Conservation (phyloP, 2,329 filamentous ascomycete genomes). For the Ophiostoma populinum region DNA sequence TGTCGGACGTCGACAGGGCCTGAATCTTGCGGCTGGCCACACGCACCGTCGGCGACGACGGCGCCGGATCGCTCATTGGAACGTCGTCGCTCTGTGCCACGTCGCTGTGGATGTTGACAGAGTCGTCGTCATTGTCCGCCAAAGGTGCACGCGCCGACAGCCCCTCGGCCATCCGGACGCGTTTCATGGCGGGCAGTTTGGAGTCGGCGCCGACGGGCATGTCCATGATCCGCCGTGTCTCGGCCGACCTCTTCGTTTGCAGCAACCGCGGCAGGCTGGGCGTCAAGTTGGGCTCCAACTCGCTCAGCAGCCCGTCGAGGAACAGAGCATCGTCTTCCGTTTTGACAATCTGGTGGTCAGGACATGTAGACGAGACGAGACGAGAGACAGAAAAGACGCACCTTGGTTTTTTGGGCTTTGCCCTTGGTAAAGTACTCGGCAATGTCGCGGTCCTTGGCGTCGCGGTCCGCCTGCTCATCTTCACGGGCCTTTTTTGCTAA, state of each 20-base stretch:
- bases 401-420: conserved; percentile 62
- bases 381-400: conserved; percentile 17
- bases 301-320: conserved; percentile 64
- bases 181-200: conserved; percentile 32
- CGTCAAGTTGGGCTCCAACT: conserved; percentile 64
- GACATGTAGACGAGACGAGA: not conserved
- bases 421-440: conserved; percentile 87
- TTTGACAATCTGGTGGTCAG: conserved; percentile 41
- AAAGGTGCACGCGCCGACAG: conserved; percentile 28
- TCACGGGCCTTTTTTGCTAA: conserved; percentile 78
- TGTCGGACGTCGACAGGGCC: conserved; percentile 22
- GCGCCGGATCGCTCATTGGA: conserved; percentile 69
- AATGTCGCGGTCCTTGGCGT: conserved; percentile 81
- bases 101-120: conserved; percentile 43
- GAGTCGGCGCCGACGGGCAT: conserved; percentile 52
- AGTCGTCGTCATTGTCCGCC: conserved; percentile 34
- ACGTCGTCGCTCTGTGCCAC: conserved; percentile 25
- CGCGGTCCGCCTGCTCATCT: conserved; percentile 68
- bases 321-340: conserved; percentile 84
- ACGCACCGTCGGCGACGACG: conserved; percentile 74
- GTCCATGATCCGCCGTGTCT: conserved; percentile 53
- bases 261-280: conserved; percentile 35
- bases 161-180: conserved; percentile 34
- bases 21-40: conserved; percentile 54
- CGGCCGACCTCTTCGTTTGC: conserved; percentile 52